Evolutionary conservation across 495 filamentous ascomycete genomes (phyloP).

Genomic region (Cercophora samala): DNA sequence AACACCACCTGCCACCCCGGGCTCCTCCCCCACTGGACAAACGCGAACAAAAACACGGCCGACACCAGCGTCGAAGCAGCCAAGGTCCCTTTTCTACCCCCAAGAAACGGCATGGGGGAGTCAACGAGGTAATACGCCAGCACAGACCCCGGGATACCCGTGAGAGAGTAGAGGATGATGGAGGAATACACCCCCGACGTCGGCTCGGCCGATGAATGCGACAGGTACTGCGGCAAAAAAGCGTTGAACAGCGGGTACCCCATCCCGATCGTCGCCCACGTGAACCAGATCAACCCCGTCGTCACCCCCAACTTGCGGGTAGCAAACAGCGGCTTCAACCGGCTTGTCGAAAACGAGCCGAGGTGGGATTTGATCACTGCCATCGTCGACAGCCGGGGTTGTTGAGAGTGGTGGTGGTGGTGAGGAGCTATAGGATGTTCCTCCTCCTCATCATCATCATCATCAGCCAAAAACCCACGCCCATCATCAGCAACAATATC

Average conservation of each 20-base stretch:
- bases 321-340: not conserved
- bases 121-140: not conserved
- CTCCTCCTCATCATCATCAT: no score
- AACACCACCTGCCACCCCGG: constrained; percentile 63
- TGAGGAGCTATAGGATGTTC: no score
- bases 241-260: constrained; percentile 79
- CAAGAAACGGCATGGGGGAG: not conserved
- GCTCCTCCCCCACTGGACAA: constrained; percentile 35
- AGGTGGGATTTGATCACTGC: not conserved
- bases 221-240: constrained; percentile 77
- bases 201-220: constrained; percentile 33
- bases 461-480: no score
- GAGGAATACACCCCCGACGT: not conserved
- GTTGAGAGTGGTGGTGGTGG: not conserved
- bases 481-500: constrained; percentile 46
- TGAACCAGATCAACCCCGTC: constrained; percentile 52
- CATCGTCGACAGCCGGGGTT: not conserved
- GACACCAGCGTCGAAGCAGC: not conserved
- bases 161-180: not conserved
- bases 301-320: not conserved
- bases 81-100: not conserved
- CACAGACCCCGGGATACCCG: not conserved
- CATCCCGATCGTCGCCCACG: constrained; percentile 54
- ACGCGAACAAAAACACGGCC: not conserved
- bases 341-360: not conserved